Conservation (phyloP, 1,284 basidiomycete species). For the Ustilago sp. region DNA sequence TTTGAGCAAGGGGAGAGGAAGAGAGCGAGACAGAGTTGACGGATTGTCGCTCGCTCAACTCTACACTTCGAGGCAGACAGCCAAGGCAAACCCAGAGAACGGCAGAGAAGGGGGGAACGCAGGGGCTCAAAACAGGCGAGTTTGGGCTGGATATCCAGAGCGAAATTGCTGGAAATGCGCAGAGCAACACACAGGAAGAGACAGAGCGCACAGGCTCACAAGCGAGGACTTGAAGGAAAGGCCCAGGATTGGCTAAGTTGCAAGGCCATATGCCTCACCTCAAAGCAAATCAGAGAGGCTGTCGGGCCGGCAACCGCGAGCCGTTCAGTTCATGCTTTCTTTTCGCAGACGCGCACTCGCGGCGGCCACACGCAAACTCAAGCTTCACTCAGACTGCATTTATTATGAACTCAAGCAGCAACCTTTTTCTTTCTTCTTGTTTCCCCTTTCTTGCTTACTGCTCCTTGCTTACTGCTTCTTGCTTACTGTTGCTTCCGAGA, state of each 20-base stretch:
- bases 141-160: conserved; percentile 3
- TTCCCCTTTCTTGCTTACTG: not conserved
- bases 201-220: conserved; percentile 9
- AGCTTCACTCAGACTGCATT: conserved; percentile 2
- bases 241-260: conserved; percentile 17
- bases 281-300: not conserved
- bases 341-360: not conserved
- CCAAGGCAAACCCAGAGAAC: not conserved
- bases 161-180: conserved; percentile 30
- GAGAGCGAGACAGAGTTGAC: not conserved
- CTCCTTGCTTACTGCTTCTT: not conserved
- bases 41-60: conserved; percentile 12
- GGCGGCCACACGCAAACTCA: conserved; percentile 3
- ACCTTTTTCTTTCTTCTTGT: not conserved
- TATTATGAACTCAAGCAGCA: not conserved
- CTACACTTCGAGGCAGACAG: not conserved
- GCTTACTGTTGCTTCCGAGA: conserved; percentile 3
- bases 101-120: not conserved
- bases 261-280: not conserved
- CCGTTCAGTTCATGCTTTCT: conserved; percentile 10
- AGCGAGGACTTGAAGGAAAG: conserved; percentile 16
- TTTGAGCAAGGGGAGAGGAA: not conserved
- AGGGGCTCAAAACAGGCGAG: conserved; percentile 19
- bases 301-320: conserved; percentile 27
- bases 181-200: not conserved